phyloP scores from a whole-genome alignment of 1,284 basidiomycete species.

The Fomitopsis palustris region DNA sequence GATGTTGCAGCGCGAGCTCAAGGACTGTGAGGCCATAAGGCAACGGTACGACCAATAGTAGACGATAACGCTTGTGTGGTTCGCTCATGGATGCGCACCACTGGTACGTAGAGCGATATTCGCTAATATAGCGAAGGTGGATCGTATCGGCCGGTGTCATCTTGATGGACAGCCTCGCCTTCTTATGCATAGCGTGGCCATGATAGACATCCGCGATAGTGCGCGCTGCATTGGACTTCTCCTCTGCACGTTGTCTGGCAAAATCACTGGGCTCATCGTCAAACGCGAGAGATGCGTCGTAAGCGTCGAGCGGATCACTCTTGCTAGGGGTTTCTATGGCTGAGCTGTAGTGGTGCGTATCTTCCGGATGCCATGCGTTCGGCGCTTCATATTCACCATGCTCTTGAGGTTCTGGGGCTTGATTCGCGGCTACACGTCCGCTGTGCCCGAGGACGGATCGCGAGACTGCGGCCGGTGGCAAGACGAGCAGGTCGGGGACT shows the following conservation, averaged over 20 bases:
- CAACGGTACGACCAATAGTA: constrained; percentile 45
- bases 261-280: neutral
- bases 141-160: neutral
- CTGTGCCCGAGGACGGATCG: no score
- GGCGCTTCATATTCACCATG: neutral
- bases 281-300: neutral
- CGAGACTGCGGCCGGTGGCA: neutral
- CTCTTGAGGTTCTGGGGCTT: no score
- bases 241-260: neutral
- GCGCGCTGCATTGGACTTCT: neutral
- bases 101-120: neutral
- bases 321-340: neutral
- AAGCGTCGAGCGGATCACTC: no score
- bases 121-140: neutral
- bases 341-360: neutral
- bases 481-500: constrained; percentile 15
- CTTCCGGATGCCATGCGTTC: neutral
- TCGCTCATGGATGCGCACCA: constrained; percentile 26
- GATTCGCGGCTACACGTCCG: no score
- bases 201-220: neutral
- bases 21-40: constrained; percentile 46
- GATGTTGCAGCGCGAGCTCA: constrained; percentile 29
- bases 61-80: constrained; percentile 32
- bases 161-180: neutral
- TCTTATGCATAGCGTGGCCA: neutral